Evolutionary conservation across 805 yeast species (phyloP), one percentile per base, ranked within the genome.

Genomic region (Candida stauntonica): DNA sequence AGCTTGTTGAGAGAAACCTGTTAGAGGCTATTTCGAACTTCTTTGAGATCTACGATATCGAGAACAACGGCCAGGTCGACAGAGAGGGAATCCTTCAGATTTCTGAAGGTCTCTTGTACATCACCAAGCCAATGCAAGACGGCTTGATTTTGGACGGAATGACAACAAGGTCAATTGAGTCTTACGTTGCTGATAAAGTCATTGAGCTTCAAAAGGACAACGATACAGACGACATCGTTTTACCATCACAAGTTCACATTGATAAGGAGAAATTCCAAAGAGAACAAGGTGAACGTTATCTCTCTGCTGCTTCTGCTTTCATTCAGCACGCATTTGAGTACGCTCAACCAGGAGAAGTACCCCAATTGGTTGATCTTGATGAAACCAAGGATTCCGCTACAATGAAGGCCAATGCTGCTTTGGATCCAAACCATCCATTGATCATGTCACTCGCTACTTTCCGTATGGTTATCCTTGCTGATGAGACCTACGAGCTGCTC

Each of bases 391-490:
- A 54, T 15, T 32, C 41, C 1, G 50, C 49, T 13, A 51, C 46
- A 28, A 41, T 50, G 30, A 68, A 68, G 19, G 87, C 86, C 34
- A 87, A 88, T 55, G 86, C 78, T 5, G 96, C 95, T 0, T 64
- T 87, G 27, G 86, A 87, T 55, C 96, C 96, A 3, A 70, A 74
- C 23, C 75, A 80, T 23, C 95, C 95, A 1, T 77, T 81, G 8
- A 77, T 66, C 41, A 70, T 89, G 36, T 85, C 83, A 37, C 65
- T 87, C 14, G 86, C 98, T 0, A 88, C 96, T 0, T 91, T 91
- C 64, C 68, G 98, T 45, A 91, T 91, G 99, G 94, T 93, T 1
- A 66, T 93, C 5, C 66, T 91, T 5, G 97, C 98, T 0, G 96
- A 89, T 58, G 98, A 88, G 54, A 85, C 96, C 0, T 83, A 87